Evolutionary conservation across 1,284 basidiomycete species (phyloP).

Genomic region (Retiboletus flavoniger): DNA sequence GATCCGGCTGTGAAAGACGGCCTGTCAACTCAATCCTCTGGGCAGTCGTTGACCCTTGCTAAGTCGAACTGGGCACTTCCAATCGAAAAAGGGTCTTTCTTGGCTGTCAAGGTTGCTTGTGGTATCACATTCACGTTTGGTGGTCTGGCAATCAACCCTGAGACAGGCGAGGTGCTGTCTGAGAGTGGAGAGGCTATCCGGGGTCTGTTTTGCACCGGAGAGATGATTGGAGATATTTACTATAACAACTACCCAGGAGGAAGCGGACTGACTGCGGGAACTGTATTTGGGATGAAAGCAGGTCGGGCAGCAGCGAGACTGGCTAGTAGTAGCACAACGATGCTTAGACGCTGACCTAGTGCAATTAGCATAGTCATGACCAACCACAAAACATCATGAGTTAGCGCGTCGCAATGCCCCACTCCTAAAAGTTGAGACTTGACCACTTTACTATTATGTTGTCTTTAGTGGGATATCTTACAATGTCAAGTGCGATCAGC

Average conservation of each 20-base stretch:
- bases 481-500: neutral
- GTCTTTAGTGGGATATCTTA: neutral
- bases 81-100: constrained; percentile 51
- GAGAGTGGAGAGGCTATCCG: constrained; percentile 41
- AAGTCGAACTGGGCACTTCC: constrained; percentile 64
- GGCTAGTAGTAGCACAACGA: neutral
- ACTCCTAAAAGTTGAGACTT: neutral
- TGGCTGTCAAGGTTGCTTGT: constrained; percentile 65
- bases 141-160: constrained; percentile 57
- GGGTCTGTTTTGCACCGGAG: constrained; percentile 63
- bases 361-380: neutral
- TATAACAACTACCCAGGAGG: constrained; percentile 67
- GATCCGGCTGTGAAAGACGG: constrained; percentile 65
- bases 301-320: constrained; percentile 45
- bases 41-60: constrained; percentile 35
- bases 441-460: neutral
- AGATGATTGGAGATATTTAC: constrained; percentile 64
- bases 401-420: neutral
- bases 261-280: constrained; percentile 63
- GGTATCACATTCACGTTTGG: constrained; percentile 74
- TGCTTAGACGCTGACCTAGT: neutral
- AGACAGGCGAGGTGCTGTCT: constrained; percentile 51
- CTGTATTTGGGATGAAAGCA: constrained; percentile 64
- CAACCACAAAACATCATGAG: neutral
- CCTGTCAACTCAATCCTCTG: constrained; percentile 46